These are phyloP conservation scores for Acidiella bohemica DNA, from an alignment of 495 filamentous ascomycete genomes.

Conservation along the genomic window DNA sequence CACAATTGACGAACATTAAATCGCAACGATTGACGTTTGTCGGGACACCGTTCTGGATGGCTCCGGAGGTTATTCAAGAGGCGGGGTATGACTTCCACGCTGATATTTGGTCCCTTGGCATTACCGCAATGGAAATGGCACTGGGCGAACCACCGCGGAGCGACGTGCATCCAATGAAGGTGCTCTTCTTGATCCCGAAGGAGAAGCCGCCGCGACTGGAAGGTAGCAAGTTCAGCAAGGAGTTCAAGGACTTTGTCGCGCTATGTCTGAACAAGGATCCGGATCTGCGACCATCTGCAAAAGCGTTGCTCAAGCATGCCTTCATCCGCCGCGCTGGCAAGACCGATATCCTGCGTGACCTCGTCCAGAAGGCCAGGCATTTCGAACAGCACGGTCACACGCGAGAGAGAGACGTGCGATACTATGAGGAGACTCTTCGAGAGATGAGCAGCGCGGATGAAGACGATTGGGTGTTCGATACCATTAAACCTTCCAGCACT, in stretches of 20 bases:
- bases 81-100: conserved; percentile 94
- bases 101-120: conserved; percentile 94
- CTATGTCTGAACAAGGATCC: conserved; percentile 85
- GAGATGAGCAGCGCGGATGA: conserved; percentile 28
- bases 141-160: conserved; percentile 88
- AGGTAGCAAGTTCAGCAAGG: conserved; percentile 67
- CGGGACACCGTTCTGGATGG: conserved; percentile 99
- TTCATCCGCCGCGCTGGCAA: conserved; percentile 80
- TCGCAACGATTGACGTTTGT: conserved; percentile 97
- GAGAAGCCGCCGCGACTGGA: conserved; percentile 73
- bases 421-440: conserved; percentile 79
- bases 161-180: conserved; percentile 92
- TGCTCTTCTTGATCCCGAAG: conserved; percentile 94
- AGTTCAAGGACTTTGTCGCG: conserved; percentile 87
- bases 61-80: conserved; percentile 95
- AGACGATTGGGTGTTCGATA: conserved; percentile 98
- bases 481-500: conserved; percentile 45
- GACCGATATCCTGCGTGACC: conserved; percentile 69
- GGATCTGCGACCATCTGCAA: conserved; percentile 68
- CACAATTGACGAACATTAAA: conserved; percentile 93
- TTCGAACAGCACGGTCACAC: conserved; percentile 60
- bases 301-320: conserved; percentile 76
- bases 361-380: conserved; percentile 45
- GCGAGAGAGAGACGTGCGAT: conserved; percentile 46
- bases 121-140: conserved; percentile 88